Percentiles rank a stretch among this genome's conserved stretches.
These are phyloP conservation scores for Plasmopara viticola DNA, from an alignment of 352 stramenopile species.

Conservation along the genomic window DNA sequence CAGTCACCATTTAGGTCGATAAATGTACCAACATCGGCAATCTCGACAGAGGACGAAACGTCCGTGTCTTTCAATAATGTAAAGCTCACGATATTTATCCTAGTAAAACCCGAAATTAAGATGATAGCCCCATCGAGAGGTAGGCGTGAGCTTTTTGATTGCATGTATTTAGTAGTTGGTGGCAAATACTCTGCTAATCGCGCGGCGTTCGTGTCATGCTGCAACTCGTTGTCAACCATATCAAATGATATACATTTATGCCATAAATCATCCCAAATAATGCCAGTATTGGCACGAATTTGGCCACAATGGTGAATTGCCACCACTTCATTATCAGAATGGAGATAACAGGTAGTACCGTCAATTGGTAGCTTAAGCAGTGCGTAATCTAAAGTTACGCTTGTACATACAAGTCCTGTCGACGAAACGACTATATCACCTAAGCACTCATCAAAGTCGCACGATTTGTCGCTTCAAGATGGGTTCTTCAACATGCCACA, in stretches of 20 bases:
- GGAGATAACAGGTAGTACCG: conserved; percentile 38
- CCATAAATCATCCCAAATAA: conserved; percentile 54
- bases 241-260: conserved; percentile 35
- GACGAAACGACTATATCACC: conserved; percentile 41
- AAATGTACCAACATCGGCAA: conserved; percentile 47
- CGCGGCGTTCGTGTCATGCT: conserved; percentile 15
- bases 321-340: conserved; percentile 48
- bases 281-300: conserved; percentile 50
- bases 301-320: conserved; percentile 67
- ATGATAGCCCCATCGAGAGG: conserved; percentile 29
- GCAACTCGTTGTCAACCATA: conserved; percentile 22
- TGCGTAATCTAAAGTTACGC: conserved; percentile 51
- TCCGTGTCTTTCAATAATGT: conserved; percentile 31
- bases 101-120: conserved; percentile 24
- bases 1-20: conserved; percentile 66
- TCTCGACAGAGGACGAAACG: conserved; percentile 52
- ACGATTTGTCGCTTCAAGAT: conserved; percentile 33
- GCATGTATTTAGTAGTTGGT: conserved; percentile 6
- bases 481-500: conserved; percentile 30
- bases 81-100: conserved; percentile 54
- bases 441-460: conserved; percentile 33
- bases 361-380: conserved; percentile 39
- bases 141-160: conserved; percentile 14
- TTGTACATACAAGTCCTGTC: conserved; percentile 39
- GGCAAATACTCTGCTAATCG: conserved; percentile 40